Evolutionary conservation across 176 grass and related monocot species (phyloP).

Genomic region (Bothriochloa decipiens): DNA sequence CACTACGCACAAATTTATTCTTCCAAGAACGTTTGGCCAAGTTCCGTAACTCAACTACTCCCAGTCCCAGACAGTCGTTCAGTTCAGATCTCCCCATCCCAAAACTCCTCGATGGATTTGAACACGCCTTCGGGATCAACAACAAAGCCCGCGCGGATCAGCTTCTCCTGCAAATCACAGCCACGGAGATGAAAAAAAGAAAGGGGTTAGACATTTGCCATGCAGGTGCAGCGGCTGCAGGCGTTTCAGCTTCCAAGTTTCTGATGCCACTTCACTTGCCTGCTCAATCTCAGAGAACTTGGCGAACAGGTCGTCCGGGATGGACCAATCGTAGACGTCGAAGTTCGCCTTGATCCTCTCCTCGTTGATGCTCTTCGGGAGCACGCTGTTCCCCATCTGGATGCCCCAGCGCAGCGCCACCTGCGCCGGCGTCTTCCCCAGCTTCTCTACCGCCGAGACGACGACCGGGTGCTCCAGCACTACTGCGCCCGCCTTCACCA

Average conservation of each 20-base stretch:
- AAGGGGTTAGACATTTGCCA: neutral
- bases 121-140: constrained; percentile 46
- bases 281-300: constrained; percentile 57
- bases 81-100: constrained; percentile 59
- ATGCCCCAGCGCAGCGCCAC: constrained; percentile 66
- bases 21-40: neutral
- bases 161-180: constrained; percentile 46
- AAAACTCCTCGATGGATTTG: constrained; percentile 64
- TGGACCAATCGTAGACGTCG: constrained; percentile 61
- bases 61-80: neutral
- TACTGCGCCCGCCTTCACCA: constrained; percentile 40
- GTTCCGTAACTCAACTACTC: neutral
- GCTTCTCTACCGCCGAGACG: constrained; percentile 50
- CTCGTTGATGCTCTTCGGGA: constrained; percentile 68
- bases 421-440: constrained; percentile 67
- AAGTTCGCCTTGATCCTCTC: constrained; percentile 57
- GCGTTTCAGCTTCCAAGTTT: neutral
- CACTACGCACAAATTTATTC: neutral
- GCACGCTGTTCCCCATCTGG: constrained; percentile 69
- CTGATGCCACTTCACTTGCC: constrained; percentile 30
- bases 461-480: constrained; percentile 54
- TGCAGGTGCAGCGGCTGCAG: neutral
- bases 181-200: neutral
- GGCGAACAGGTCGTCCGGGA: constrained; percentile 60
- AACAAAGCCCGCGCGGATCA: constrained; percentile 49